A percentile compares a stretch with the other conserved stretches of the same genome.
These are phyloP conservation scores for Suhomyces kilbournensis DNA, from an alignment of 805 yeast genomes.

Conservation along the genomic window DNA sequence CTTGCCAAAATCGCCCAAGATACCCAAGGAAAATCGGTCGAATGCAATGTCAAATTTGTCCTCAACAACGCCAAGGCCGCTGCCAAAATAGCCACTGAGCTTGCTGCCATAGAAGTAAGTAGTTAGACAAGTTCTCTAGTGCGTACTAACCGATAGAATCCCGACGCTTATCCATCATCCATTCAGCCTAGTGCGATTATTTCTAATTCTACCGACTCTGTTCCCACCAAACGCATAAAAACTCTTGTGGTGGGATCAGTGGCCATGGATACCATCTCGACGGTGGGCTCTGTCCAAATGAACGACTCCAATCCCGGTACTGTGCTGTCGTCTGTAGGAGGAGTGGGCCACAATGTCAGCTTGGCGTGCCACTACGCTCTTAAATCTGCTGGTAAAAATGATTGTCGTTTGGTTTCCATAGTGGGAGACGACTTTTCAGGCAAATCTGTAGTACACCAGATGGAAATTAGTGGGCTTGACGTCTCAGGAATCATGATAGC, in stretches of 20 bases:
- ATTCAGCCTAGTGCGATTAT: background rate
- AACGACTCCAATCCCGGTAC: slow-evolving; percentile 75
- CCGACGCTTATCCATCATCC: background rate
- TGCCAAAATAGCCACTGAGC: slow-evolving; percentile 58
- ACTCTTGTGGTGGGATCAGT: slow-evolving; percentile 67
- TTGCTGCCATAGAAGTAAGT: slow-evolving; percentile 35
- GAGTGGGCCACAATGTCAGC: slow-evolving; percentile 80
- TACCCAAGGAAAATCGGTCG: slow-evolving; percentile 70
- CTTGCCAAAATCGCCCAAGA: slow-evolving; percentile 59
- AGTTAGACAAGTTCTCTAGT: background rate
- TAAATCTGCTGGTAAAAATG: slow-evolving; percentile 2
- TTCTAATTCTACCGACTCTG: background rate
- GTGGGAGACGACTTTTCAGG: slow-evolving; percentile 64
- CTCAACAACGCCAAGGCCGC: slow-evolving; percentile 72
- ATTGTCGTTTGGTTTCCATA: slow-evolving; percentile 50
- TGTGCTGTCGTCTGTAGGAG: slow-evolving; percentile 62
- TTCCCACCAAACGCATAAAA: slow-evolving; percentile 13
- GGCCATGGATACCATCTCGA: slow-evolving; percentile 70
- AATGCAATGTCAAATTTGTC: slow-evolving; percentile 72
- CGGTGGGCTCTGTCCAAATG: slow-evolving; percentile 29
- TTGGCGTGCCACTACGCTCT: slow-evolving; percentile 49
- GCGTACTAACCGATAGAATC: slow-evolving; percentile 4
- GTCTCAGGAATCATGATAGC: slow-evolving; percentile 38
- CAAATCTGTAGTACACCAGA: slow-evolving; percentile 26
- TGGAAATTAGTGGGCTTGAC: slow-evolving; percentile 27